Base-by-base conservation (phyloP, 2,329 filamentous ascomycete genomes). In the Epichloe amarillans region DNA sequence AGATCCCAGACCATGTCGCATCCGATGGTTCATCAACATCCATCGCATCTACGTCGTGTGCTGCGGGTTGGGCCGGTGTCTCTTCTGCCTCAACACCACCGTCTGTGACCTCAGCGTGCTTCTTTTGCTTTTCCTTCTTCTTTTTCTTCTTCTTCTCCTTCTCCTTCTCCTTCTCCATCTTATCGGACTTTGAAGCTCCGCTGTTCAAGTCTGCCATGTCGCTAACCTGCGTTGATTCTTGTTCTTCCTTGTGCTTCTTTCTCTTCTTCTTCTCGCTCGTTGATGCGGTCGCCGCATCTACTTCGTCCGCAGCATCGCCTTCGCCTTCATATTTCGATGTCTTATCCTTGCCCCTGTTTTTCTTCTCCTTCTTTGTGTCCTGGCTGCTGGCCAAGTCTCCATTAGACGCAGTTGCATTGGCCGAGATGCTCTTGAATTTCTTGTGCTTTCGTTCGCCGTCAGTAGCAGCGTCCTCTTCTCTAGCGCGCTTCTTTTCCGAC, bases 371-470 rank as follows among this genome's bases (percentile, higher is more conserved):
- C 55, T 65, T 67, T 51, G 54, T 49, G 17, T 65, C 60, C 53
- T 66, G 61, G 52, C 67, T 66, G 43, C 59, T 60, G 39, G 59
- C 55, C 49, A 55, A 53, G 42, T 58, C 52, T 49, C 56, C 49
- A 53, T 57, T 52, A 47, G 55, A 48, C n/a, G 48, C 47, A 23
- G 26, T 35, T 6, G 51, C 61, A 37, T 63, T 61, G 44, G 54
- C 61, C 46, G 60, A 69, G 61, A 69, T 69, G 67, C 66, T 72
- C 62, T 73, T 75, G 5, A 72, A 72, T 53, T 72, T 73, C 57
- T 77, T 76, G 58, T 72, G 66, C 61, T 72, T 73, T 58, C 70
- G 69, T 53, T 74, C 71, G 37, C 62, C 60, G 45, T 67, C 65
- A 40, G 63, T 65, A 7, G 57, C 58, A 5, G 30, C 17, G 39